Evolutionary conservation across 2,329 filamentous ascomycete genomes (phyloP), one percentile per base, ranked within the genome.

Genomic region (Ophiocordyceps camponoti-saundersi): DNA sequence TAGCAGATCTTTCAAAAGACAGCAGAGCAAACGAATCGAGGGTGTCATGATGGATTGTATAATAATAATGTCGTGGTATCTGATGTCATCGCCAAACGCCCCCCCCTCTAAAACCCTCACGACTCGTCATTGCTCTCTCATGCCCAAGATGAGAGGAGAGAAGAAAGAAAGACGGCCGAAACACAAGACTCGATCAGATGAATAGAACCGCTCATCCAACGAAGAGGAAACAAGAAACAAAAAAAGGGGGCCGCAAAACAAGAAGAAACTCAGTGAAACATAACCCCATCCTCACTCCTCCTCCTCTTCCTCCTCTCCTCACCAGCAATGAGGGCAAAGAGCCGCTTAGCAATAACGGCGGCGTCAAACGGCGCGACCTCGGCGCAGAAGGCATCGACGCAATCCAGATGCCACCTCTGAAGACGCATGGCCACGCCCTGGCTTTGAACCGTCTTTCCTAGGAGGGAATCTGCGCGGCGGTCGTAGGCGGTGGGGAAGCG

Each of bases 401-500:
- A 66, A 49, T 79, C 74, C 18, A 78, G 58, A 49, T 79, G 75
- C 74, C 74, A 78, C 48, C 63, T 56, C 57, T 76, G 67, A 18
- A 79, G 61, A 21, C 61, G 50, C 61, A 79, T 62, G 5, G 59
- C 57, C 55, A 68, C 62, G 43, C 66, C 70, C 34, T 70, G 66
- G 26, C 69, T 66, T 22, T 58, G 56, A 48, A 77, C 68, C 23
- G 62, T 64, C 55, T 69, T 72, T 48, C 73, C 72, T 2, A 75
- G 60, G 30, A 72, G 64, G 41, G 57, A 55, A 41, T 59, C 56
- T 1, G 61, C 57, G n/a, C 53, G 52, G 11, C 54, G 58, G 44
- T 58, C 49, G 48, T 58, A 60, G 20, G 49, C 45, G 2, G 52
- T 47, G 10, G 57, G 57, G 41, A 63, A 65, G 3, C 66, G 63